These are phyloP conservation scores for Saksenaea oblongispora DNA, from an alignment of 371 early-diverging fungal genomes.

Conservation along the genomic window DNA sequence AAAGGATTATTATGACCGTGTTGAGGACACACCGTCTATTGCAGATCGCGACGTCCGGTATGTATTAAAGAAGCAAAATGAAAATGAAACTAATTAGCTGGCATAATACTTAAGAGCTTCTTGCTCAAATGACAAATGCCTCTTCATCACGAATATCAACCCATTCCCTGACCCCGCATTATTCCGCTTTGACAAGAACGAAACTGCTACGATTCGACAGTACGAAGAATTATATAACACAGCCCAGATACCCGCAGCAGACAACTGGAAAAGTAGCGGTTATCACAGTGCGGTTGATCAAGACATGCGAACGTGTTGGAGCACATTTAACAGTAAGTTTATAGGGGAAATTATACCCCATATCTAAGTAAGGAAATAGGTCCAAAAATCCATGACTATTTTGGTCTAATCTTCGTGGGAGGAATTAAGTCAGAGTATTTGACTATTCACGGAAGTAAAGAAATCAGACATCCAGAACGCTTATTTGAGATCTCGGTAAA, in stretches of 20 bases:
- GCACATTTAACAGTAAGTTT: constrained; percentile 42
- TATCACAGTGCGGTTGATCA: constrained; percentile 60
- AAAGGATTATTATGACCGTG: constrained; percentile 54
- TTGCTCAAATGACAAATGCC: constrained; percentile 59
- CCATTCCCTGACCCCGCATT: constrained; percentile 46
- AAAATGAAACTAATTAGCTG: background rate
- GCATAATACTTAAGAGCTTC: constrained; percentile 34
- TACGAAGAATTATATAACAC: constrained; percentile 30
- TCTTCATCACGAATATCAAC: constrained; percentile 59
- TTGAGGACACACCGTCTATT: constrained; percentile 47
- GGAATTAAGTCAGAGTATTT: constrained; percentile 14
- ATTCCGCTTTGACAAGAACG: constrained; percentile 34
- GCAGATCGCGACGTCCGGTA: constrained; percentile 53
- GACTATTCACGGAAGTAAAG: background rate
- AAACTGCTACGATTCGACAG: constrained; percentile 33
- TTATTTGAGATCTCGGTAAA: constrained; percentile 22
- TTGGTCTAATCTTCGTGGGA: constrained; percentile 55
- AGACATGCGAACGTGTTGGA: constrained; percentile 62
- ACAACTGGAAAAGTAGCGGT: constrained; percentile 51
- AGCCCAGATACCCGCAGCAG: constrained; percentile 25
- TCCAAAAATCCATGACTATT: constrained; percentile 44
- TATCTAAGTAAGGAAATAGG: constrained; percentile 16
- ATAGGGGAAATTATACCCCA: background rate
- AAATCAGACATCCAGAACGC: constrained; percentile 22
- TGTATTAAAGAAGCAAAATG: background rate